Evolutionary conservation across 331 rosid genomes (phyloP).

Genomic region (Malus hybrid): DNA sequence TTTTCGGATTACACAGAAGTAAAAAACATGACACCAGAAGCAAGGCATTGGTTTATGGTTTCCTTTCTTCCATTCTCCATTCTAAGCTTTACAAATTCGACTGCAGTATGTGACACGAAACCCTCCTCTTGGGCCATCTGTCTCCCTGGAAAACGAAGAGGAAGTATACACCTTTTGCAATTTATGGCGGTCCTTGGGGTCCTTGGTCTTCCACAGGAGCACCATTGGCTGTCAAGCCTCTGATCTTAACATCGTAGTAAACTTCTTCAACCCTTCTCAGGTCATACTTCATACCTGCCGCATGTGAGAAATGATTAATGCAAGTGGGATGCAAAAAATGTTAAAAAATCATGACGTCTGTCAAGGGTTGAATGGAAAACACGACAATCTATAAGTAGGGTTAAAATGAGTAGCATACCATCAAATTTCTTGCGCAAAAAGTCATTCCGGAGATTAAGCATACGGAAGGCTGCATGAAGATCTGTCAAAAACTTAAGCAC

Average conservation of each 20-base stretch:
- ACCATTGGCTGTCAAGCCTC: constrained; percentile 61
- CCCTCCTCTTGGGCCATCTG: background rate
- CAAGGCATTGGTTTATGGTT: background rate
- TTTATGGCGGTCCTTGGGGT: constrained; percentile 23
- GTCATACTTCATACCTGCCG: constrained; percentile 92
- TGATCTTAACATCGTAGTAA: constrained; percentile 85
- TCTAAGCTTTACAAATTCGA: background rate
- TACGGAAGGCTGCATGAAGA: constrained; percentile 82
- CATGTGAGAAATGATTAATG: constrained; percentile 6
- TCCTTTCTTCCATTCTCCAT: background rate
- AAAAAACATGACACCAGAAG: background rate
- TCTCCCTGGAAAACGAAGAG: background rate
- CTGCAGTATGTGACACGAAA: background rate
- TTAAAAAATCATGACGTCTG: background rate
- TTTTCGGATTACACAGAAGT: background rate
- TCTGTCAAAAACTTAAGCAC: constrained; percentile 88
- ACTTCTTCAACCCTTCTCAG: constrained; percentile 86
- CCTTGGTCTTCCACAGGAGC: constrained; percentile 32
- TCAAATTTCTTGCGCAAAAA: constrained; percentile 90
- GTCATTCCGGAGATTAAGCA: constrained; percentile 97
- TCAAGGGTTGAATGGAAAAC: background rate
- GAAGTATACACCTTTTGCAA: background rate
- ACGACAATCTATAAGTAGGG: background rate
- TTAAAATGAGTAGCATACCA: constrained; percentile 27
- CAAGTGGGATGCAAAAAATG: constrained; percentile 4